phyloP scores from a whole-genome alignment of 176 grass and related monocot species.

The Avena sativa region DNA sequence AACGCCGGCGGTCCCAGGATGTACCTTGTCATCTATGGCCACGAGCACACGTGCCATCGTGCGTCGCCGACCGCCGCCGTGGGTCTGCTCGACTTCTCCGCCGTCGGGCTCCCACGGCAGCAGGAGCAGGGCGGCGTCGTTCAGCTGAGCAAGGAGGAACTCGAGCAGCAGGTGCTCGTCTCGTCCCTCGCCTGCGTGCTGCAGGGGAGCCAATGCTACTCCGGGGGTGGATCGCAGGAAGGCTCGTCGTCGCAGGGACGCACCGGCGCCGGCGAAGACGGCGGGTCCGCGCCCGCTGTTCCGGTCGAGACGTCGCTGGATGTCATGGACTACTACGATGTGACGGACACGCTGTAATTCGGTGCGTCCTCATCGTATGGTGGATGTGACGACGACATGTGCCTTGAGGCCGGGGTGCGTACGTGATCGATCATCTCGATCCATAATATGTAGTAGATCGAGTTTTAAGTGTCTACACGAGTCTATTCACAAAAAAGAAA shows the following conservation, averaged over 20 bases:
- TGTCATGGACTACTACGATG: too few species aligned
- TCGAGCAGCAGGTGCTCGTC: conserved; percentile 52
- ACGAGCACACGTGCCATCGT: conserved; percentile 60
- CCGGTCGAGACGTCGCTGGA: neutral
- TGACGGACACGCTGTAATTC: too few species aligned
- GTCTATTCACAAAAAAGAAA: too few species aligned
- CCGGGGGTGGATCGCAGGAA: neutral
- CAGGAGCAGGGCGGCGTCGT: neutral
- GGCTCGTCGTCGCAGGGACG: neutral
- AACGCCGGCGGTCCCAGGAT: conserved; percentile 28
- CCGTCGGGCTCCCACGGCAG: neutral
- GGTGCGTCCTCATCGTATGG: too few species aligned
- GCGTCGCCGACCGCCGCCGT: neutral
- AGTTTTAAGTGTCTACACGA: too few species aligned
- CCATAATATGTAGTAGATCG: too few species aligned
- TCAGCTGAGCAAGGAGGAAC: conserved; percentile 39
- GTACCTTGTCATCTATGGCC: conserved; percentile 55
- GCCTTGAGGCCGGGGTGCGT: too few species aligned
- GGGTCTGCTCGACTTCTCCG: neutral
- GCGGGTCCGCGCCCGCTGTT: neutral
- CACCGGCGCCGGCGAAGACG: neutral
- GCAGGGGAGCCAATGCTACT: neutral
- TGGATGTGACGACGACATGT: too few species aligned
- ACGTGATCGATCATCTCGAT: too few species aligned
- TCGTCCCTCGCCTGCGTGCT: conserved; percentile 52